Evolutionary conservation across 1,284 basidiomycete species (phyloP).

Genomic region (Grifola frondosa): DNA sequence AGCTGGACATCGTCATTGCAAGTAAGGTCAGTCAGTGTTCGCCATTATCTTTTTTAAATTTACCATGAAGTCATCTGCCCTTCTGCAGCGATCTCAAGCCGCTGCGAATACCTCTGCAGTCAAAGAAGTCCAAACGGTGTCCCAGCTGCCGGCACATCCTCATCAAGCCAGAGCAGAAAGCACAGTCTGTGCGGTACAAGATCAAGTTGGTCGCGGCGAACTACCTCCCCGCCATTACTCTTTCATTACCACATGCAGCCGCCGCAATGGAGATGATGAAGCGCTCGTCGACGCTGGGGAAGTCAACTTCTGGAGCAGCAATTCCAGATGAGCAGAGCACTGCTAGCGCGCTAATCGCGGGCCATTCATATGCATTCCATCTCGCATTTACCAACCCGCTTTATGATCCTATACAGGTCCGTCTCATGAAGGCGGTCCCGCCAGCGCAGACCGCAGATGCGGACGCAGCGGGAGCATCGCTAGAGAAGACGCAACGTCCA

Average conservation of each 20-base stretch:
- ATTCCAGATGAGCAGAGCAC: constrained; percentile 43
- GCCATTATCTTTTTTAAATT: constrained; percentile 3
- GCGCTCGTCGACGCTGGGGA: constrained; percentile 41
- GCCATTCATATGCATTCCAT: constrained; percentile 83
- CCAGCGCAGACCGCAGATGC: constrained; percentile 37
- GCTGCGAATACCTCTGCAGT: constrained; percentile 85
- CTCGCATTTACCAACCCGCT: constrained; percentile 90
- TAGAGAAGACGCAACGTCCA: constrained; percentile 62
- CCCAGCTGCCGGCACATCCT: constrained; percentile 92
- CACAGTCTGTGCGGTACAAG: constrained; percentile 90
- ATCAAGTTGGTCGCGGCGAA: constrained; percentile 95
- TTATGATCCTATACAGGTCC: constrained; percentile 90
- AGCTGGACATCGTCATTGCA: constrained; percentile 76
- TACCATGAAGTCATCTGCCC: no score
- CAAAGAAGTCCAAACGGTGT: constrained; percentile 95
- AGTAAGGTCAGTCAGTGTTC: constrained; percentile 52
- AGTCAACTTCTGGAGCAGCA: constrained; percentile 38
- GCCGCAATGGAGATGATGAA: constrained; percentile 47
- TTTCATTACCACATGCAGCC: constrained; percentile 60
- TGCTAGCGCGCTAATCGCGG: constrained; percentile 57
- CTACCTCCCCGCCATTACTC: constrained; percentile 88
- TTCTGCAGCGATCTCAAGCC: constrained; percentile 79
- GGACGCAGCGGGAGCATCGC: constrained; percentile 36
- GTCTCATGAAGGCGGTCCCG: constrained; percentile 57
- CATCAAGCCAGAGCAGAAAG: constrained; percentile 97